Percentiles rank a stretch among this genome's conserved stretches.
Evolutionary conservation across 257 asterid genomes (phyloP).

Genomic region (Rehmannia glutinosa): DNA sequence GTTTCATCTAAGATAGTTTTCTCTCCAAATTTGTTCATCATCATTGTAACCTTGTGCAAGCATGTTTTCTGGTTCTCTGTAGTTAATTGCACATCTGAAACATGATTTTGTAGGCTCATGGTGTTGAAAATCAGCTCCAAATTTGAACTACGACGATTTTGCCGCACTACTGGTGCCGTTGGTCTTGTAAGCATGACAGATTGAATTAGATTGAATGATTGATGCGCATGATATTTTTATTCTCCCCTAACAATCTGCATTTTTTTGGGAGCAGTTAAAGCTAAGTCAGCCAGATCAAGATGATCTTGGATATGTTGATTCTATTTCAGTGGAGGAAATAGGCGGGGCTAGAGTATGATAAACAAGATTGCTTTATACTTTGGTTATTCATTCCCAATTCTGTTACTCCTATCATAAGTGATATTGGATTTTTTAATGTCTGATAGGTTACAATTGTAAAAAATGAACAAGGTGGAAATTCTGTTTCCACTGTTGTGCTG

Average conservation of each 20-base stretch:
- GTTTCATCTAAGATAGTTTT: neutral
- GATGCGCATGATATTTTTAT: neutral
- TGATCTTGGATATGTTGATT: conserved; percentile 95
- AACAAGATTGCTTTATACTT: conserved; percentile 2
- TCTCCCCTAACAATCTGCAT: conserved; percentile 24
- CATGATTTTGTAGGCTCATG: conserved; percentile 12
- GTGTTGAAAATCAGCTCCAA: conserved; percentile 91
- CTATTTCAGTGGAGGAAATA: conserved; percentile 92
- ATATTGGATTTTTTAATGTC: conserved; percentile 12
- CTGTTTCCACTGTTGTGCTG: conserved; percentile 82
- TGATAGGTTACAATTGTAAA: conserved; percentile 88
- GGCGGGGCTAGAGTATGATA: conserved; percentile 90
- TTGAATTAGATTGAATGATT: neutral
- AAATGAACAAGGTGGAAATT: conserved; percentile 95
- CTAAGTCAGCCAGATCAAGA: conserved; percentile 82
- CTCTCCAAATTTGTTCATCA: neutral
- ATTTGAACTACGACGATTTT: conserved; percentile 90
- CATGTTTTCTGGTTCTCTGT: neutral
- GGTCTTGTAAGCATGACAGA: conserved; percentile 61
- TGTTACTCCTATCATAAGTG: neutral
- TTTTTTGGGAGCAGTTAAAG: conserved; percentile 61
- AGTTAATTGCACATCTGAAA: conserved; percentile 14
- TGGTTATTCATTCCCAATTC: conserved; percentile 5
- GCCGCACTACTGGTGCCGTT: conserved; percentile 92
- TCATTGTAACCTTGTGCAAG: neutral